A percentile compares a stretch with the other conserved stretches of the same genome.
Evolutionary conservation across 2,329 filamentous ascomycete genomes (phyloP).

Genomic region (Aspergillus tamarii): DNA sequence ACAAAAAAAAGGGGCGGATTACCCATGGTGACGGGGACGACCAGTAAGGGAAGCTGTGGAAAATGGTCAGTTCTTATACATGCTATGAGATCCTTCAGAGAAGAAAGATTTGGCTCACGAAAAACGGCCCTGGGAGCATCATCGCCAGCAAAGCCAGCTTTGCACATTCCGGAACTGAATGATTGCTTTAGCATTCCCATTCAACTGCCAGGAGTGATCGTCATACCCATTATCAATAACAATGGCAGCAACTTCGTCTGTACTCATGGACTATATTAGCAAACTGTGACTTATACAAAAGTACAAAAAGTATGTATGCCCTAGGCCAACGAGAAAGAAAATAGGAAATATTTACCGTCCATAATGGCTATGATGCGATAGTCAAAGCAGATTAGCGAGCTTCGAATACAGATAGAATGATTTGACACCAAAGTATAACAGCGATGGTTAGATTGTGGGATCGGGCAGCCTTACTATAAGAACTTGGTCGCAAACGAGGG

Average conservation of each 20-base stretch:
- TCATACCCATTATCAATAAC: conserved; percentile 6
- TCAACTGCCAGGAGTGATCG: not conserved
- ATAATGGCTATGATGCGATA: not conserved
- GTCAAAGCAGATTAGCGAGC: not conserved
- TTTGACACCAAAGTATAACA: not conserved
- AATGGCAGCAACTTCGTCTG: not conserved
- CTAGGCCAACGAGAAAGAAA: not conserved
- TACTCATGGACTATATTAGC: not conserved
- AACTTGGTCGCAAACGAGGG: not conserved
- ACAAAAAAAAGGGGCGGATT: conserved; percentile 44
- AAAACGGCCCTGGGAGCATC: conserved; percentile 99
- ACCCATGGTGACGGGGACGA: conserved; percentile 99
- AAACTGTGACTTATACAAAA: not conserved
- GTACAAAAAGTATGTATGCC: not conserved
- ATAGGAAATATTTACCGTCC: not conserved
- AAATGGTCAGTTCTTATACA: conserved; percentile 7
- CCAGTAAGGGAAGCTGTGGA: conserved; percentile 93
- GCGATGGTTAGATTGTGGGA: not conserved
- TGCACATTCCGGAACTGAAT: conserved; percentile 98
- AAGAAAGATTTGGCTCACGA: conserved; percentile 73
- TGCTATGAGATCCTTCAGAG: conserved; percentile 21
- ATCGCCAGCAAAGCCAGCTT: conserved; percentile 99
- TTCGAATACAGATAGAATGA: not conserved
- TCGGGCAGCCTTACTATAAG: not conserved
- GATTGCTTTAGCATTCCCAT: conserved; percentile 16